Evolutionary conservation across 495 filamentous ascomycete species (phyloP).

Genomic region (Daldinia loculata): DNA sequence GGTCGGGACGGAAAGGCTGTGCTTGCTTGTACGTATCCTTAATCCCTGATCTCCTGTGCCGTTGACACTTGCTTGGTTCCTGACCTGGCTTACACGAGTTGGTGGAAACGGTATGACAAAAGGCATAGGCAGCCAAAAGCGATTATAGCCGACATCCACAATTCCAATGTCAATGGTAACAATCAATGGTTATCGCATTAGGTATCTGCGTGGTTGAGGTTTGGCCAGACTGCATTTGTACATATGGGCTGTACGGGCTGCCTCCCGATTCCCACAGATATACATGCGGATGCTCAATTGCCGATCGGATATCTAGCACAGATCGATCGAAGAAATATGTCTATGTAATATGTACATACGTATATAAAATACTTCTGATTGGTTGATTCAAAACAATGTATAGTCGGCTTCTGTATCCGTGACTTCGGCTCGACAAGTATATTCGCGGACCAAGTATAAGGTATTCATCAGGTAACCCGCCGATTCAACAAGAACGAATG

Average conservation of each 20-base stretch:
- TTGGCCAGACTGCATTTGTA: background rate
- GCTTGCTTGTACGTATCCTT: slow-evolving; percentile 19
- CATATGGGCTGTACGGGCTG: slow-evolving; percentile 6
- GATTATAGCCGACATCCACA: slow-evolving; percentile 24
- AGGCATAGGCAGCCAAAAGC: background rate
- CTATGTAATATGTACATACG: too few species aligned
- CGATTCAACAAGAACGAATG: background rate
- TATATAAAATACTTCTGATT: background rate
- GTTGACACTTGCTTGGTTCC: slow-evolving; percentile 14
- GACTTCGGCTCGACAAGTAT: background rate
- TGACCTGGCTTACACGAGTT: slow-evolving; percentile 1
- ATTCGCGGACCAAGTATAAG: background rate
- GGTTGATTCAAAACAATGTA: background rate
- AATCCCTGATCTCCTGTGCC: slow-evolving; percentile 11
- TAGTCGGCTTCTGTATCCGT: background rate
- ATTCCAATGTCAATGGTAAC: background rate
- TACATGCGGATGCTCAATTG: background rate
- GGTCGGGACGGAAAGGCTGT: slow-evolving; percentile 19
- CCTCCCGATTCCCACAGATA: background rate
- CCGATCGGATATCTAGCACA: background rate
- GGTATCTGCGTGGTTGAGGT: background rate
- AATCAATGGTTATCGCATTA: background rate
- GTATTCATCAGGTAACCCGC: background rate
- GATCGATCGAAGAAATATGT: background rate
- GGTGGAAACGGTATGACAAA: background rate